Percentiles rank a stretch among this genome's conserved stretches.
Evolutionary conservation across 2,329 filamentous ascomycete genomes (phyloP).

Genomic region (Helminthosporium solani): DNA sequence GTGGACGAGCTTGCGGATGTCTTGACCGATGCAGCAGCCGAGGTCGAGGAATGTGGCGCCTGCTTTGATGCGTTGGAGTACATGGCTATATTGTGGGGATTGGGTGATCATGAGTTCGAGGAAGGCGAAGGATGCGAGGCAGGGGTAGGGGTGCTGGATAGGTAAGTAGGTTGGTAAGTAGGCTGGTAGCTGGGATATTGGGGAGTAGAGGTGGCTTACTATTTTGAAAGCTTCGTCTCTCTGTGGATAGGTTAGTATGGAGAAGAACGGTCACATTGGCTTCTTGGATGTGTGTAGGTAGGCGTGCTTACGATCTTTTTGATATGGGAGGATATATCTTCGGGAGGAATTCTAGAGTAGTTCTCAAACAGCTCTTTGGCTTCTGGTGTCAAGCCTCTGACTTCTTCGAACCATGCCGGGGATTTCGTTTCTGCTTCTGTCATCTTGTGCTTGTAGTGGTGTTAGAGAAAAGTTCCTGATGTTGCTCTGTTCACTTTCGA

Average conservation of each 20-base stretch:
- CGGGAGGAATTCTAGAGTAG: constrained; percentile 41
- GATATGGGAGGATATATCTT: constrained; percentile 41
- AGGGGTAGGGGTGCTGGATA: constrained; percentile 39
- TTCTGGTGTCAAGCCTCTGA: constrained; percentile 28
- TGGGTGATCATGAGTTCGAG: constrained; percentile 33
- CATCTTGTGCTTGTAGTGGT: too few species aligned
- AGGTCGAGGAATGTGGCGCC: constrained; percentile 44
- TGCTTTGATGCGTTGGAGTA: constrained; percentile 36
- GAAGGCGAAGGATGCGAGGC: constrained; percentile 40
- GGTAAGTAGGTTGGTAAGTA: too few species aligned
- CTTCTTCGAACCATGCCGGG: constrained; percentile 34
- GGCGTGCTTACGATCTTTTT: constrained; percentile 29
- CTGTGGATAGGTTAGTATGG: constrained; percentile 10
- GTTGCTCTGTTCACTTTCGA: not conserved
- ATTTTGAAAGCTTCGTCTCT: constrained; percentile 37
- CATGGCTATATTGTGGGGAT: constrained; percentile 30
- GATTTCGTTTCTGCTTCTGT: constrained; percentile 20
- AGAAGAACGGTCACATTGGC: not conserved
- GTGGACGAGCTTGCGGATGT: constrained; percentile 46
- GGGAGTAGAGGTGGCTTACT: constrained; percentile 14
- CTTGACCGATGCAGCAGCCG: constrained; percentile 42
- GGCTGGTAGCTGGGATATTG: not conserved
- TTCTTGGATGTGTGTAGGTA: not conserved
- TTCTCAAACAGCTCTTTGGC: constrained; percentile 41
- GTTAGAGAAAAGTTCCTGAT: not conserved